Evolutionary conservation across 495 filamentous ascomycete genomes (phyloP), one percentile per base, ranked within the genome.

Genomic region (Hypoxylon fragiforme): DNA sequence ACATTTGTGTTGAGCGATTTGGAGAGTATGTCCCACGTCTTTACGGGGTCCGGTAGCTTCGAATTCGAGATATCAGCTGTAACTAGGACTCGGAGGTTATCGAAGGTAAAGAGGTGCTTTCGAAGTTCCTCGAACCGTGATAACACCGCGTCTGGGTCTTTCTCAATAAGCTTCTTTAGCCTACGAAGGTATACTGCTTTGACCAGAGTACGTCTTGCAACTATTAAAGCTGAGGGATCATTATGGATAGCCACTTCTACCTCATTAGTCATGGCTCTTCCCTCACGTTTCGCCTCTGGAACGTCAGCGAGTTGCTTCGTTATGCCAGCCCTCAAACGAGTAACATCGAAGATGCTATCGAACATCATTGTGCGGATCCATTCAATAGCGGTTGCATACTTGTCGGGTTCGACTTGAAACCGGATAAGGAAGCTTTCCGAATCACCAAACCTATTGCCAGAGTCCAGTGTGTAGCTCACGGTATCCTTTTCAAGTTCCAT

Each of bases 401-500:
- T 95, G 47, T 91, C 89, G 7, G 83, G 81, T 67, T 99, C 94
- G 11, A 92, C 81, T 63, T 91, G 85, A 69, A 99, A 85, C 38
- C 84, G 83, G 44, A 97, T 85, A 31, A 80, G 79, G 28, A 97
- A 70, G 66, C 88, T 82, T 69, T 97, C 94, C 0, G 83, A 77
- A 68, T 92, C 91, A 15, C 86, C 85, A 30, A 95, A 73, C 28
- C 77, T 75, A 1, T 78, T 71, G 19, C 80, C 90, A 4, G 77
- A 74, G 50, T 83, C 82, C 64, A 96, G 84, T 2, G 70, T 73
- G 66, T 95, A 97, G 54, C 81, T 82, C 43, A 97, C 85, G 0
- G 95, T 97, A 62, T 97, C 92, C 63, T 85, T 83, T 69, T 97
- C 95, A 18, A 99, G 74, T 53, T 90, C 82, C 50, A 88, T 87